Base-by-base conservation (phyloP, 2,329 filamentous ascomycete genomes). In the Xenoacremonium recifei region DNA sequence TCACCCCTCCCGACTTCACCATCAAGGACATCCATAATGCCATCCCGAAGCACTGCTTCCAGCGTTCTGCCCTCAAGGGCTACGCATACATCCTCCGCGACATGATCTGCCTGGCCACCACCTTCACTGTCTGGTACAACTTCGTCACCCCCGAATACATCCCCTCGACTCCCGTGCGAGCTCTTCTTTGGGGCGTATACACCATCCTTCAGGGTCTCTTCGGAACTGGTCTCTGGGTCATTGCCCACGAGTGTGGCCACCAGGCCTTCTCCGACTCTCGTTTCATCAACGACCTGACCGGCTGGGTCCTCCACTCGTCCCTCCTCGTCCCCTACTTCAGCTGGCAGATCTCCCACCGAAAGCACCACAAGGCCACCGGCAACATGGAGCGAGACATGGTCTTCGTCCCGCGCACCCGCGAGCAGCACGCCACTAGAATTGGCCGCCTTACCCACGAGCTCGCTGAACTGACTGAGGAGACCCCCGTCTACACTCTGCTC, bases 371-470 rank as follows among this genome's bases (percentile, higher is more conserved):
- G 80, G 90, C 91, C 51, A 99, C 93, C 29, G 93, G 91, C 59
- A 82, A 99, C 77, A 84, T 99, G 72, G 90, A 95, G 72, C 89
- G 92, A 56, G 93, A 99, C 71, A 99, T 99, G 93, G 93, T 97
- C 50, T 97, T 96, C 66, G 77, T 97, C n/a, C 93, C 93, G 47
- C 89, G 89, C 71, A 96, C 90, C 42, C 85, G 91, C 45, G 82
- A 93, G 54, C 72, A 87, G 64, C 91, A 87, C 61, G 89, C 90
- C 53, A 77, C 76, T 47, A 85, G 86, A 45, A 66, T 92, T 46
- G 89, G 90, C 60, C 80, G 77, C 59, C 59, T 91, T 44, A 74
- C 78, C 39, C 89, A 96, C 67, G 89, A 97, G 71, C 72, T 99
- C 45, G 73, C 80, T 45, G 92, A 99, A 72, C 77, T 99, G 47